A percentile compares a stretch with the other conserved stretches of the same genome.
phyloP scores from a whole-genome alignment of 2,329 filamentous ascomycete genomes.

The Grosmannia clavigera region DNA sequence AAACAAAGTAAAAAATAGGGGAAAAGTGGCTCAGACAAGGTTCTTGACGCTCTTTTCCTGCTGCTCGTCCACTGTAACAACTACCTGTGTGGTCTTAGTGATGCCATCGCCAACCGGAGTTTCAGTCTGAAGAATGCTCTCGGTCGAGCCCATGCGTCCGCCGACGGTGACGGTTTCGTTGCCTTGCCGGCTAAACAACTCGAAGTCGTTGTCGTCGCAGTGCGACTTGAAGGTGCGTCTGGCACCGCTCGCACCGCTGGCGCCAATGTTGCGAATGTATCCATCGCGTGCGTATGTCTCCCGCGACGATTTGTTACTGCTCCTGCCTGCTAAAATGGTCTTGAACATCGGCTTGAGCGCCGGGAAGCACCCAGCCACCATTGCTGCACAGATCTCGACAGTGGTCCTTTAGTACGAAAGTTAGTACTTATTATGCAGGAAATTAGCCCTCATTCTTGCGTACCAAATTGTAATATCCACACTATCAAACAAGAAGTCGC shows the following conservation, averaged over 20 bases:
- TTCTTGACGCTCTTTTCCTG: slow-evolving; percentile 1
- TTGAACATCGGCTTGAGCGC: slow-evolving; percentile 13
- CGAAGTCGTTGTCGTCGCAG: neutral
- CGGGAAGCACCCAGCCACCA: slow-evolving; percentile 14
- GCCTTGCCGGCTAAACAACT: neutral
- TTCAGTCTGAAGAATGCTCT: neutral
- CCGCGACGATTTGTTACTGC: neutral
- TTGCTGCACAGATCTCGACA: slow-evolving; percentile 14
- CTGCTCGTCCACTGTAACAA: neutral
- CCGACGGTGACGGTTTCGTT: no score
- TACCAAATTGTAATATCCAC: slow-evolving; percentile 19
- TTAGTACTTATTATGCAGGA: neutral
- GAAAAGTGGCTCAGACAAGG: neutral
- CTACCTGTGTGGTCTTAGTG: slow-evolving; percentile 2
- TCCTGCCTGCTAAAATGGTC: slow-evolving; percentile 1
- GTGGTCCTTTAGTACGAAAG: slow-evolving; percentile 10
- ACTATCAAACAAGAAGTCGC: slow-evolving; percentile 18
- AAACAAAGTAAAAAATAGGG: no score
- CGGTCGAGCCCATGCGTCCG: neutral
- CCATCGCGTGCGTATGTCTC: neutral
- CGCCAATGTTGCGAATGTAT: neutral
- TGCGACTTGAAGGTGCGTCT: neutral
- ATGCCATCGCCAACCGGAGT: neutral
- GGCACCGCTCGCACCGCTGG: neutral
- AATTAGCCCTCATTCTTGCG: neutral